Percentiles rank a stretch among this genome's conserved stretches.
phyloP scores from a whole-genome alignment of 306 rosid species.

The Malus orientalis region DNA sequence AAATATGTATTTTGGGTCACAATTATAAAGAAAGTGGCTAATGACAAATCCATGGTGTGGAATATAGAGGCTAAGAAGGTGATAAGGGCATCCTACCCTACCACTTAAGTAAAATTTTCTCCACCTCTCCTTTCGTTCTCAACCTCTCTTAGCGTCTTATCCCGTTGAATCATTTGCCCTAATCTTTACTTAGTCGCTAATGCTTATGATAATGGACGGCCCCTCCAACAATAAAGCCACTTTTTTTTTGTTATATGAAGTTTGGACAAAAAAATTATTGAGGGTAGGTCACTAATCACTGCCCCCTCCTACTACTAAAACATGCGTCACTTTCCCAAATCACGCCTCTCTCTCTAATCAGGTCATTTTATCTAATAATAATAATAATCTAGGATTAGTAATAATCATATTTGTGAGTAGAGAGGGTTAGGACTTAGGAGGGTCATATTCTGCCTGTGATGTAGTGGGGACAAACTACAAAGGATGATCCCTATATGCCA shows the following conservation, averaged over 20 bases:
- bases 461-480: background rate
- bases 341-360: background rate
- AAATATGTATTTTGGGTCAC: background rate
- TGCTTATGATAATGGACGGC: constrained; percentile 58
- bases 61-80: constrained; percentile 20
- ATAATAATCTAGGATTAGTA: background rate
- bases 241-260: background rate
- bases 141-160: constrained; percentile 38
- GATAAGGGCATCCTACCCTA: constrained; percentile 93
- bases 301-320: background rate
- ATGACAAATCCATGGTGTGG: constrained; percentile 23
- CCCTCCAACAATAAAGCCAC: constrained; percentile 59
- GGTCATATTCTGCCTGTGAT: constrained; percentile 9
- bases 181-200: constrained; percentile 74
- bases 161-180: constrained; percentile 60
- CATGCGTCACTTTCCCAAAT: background rate
- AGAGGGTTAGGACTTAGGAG: constrained; percentile 16
- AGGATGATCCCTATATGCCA: background rate
- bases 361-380: background rate
- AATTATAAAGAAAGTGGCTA: background rate
- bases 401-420: constrained; percentile 3
- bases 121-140: constrained; percentile 48
- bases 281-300: constrained; percentile 4
- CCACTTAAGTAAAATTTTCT: constrained; percentile 44
- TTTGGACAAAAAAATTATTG: background rate